Evolutionary conservation across 805 yeast genomes (phyloP), one percentile per base, ranked within the genome.

Genomic region (Yarrowia keelungensis): DNA sequence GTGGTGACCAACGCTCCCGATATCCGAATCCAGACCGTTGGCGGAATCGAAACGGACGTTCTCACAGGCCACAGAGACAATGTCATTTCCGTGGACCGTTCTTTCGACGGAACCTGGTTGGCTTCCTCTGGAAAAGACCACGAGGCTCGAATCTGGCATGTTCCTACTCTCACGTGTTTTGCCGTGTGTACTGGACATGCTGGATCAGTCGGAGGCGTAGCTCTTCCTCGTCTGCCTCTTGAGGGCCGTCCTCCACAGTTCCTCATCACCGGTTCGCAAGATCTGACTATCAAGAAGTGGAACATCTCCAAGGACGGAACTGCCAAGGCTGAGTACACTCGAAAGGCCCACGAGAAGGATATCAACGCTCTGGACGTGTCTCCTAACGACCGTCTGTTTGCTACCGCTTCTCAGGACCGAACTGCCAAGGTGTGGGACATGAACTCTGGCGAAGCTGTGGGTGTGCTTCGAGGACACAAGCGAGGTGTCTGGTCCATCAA

Each of bases 321-420:
- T 1, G 71, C 70, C 2, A 83, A 73, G 1, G 90, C 97, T 2
- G 92, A 88, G 68, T 95, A 89, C 78, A 95, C 99, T 0, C 87
- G 97, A 81, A 87, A 93, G 75, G 98, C 98, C 1, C 99, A 95
- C 77, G 98, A 95, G 68, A 95, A 94, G 77, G 97, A 95, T 78
- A 95, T 95, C 70, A 96, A 95, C 75, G 85, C 94, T 2, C 80
- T 95, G 67, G 97, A 92, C 72, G 82, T 95, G 4, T 84, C 98
- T n/a, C 97, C 97, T 16, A 91, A 92, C 75, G 96, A 94, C 78
- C 89, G 88, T 71, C 82, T 84, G 64, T 88, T 95, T 75, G 98
- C 97, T 0, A 89, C 98, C 0, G 98, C 97, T 2, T 90, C 97
- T 12, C 97, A 90, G 76, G 99, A 95, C 78, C 91, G 94, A 75